These are phyloP conservation scores for Geotrichum restrictum DNA, from an alignment of 1,139 yeast genomes.

Conservation along the genomic window DNA sequence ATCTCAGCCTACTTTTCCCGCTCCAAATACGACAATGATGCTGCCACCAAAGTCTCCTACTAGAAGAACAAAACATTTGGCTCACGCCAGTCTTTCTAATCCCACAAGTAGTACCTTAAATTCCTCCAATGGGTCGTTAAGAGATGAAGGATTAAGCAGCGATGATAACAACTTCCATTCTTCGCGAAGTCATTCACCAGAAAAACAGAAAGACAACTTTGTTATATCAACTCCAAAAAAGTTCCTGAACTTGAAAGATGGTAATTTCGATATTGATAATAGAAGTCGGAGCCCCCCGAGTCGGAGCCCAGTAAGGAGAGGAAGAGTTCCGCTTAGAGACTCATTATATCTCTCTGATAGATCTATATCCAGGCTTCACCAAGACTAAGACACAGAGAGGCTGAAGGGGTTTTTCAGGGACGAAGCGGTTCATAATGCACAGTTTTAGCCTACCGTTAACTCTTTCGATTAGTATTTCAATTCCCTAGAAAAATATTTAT, in stretches of 20 bases:
- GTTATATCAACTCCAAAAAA: too few species aligned
- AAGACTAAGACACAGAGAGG: too few species aligned
- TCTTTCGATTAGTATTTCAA: not conserved
- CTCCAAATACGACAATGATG: not conserved
- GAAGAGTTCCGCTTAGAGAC: not conserved
- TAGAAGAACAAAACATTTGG: constrained; percentile 7
- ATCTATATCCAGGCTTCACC: too few species aligned
- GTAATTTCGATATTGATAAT: not conserved
- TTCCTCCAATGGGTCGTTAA: not conserved
- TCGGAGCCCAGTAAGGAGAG: not conserved
- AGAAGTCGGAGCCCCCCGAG: not conserved
- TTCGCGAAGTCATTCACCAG: too few species aligned
- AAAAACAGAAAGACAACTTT: too few species aligned
- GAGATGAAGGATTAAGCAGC: not conserved
- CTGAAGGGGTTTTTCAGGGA: too few species aligned
- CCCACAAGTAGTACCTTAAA: not conserved
- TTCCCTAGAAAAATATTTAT: not conserved
- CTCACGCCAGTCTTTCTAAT: constrained; percentile 4
- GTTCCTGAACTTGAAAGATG: not conserved
- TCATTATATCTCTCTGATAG: too few species aligned
- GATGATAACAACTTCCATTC: too few species aligned
- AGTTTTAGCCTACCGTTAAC: not conserved
- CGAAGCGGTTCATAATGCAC: too few species aligned
- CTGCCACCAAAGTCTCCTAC: constrained; percentile 16
- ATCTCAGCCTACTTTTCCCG: not conserved